Base-by-base conservation (phyloP, 495 filamentous ascomycete species). In the Arthonia radiata region DNA sequence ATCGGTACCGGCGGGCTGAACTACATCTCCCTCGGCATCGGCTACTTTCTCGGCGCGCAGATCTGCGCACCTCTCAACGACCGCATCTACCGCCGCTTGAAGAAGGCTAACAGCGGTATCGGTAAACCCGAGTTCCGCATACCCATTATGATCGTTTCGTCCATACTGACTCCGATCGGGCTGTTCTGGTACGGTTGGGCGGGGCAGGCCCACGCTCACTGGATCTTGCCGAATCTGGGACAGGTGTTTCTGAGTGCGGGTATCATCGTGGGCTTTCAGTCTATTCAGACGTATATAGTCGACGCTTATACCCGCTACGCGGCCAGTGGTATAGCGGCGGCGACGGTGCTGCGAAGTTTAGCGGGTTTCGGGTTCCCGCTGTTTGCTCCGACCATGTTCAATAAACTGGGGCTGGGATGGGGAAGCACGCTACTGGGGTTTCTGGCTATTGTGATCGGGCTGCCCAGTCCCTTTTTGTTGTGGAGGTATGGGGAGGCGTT, bases 321-420 rank as follows among this genome's bases (percentile, higher is more conserved):
- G 5, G 76, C 78, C 5, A 69, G 60, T 33, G 79, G 74, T 1
- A 41, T 78, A 8, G 70, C 56, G 1, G 73, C 79, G 1, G 56
- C 54, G 1, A 61, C 67, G 2, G 61, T 80, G 8, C 39, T 83
- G 35, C 54, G 78, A 11, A 65, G 54, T 13, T 24, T 80, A 9
- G 65, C 67, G 1, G 75, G 75, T 2, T 80, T 81, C 38, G 61
- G 55, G 9, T 82, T 86, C 32, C 77, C 77, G 13, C 50, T 86
- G 3, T 82, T 82, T 34, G 70, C 71, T 3, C 70, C 67, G 2
- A 52, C 49, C 17, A 51, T 79, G 58, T 81, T 61, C 32, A 26
- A 47, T 4, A 40, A 44, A n/a, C 33, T 71, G 30, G 38, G 56
- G 24, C 70, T 59, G 44, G 66, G 66, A 5, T 71, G 64, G 64